Conservation (phyloP, 208 protist species). For the Crithidia brevicula region DNA sequence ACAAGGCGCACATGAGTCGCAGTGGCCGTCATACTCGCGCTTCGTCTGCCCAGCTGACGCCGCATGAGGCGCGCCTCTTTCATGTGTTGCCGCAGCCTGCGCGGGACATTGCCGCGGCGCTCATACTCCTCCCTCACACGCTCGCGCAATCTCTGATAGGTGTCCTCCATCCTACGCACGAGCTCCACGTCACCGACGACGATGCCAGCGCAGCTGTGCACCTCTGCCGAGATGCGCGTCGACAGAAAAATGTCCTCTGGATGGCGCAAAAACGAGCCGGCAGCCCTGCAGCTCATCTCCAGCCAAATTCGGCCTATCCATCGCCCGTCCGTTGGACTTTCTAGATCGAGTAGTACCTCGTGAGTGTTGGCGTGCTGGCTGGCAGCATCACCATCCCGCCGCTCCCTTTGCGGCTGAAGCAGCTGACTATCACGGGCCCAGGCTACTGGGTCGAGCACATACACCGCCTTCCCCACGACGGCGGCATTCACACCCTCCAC, state of each 20-base stretch:
- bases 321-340: constrained; percentile 13
- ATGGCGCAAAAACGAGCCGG: background rate
- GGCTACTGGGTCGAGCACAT: constrained; percentile 1
- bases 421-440: too few species aligned
- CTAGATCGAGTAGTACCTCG: constrained; percentile 27
- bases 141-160: constrained; percentile 18
- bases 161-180: constrained; percentile 11
- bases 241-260: constrained; percentile 12
- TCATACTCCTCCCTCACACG: constrained; percentile 10
- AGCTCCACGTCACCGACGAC: constrained; percentile 18
- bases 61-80: constrained; percentile 22
- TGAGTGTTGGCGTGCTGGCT: background rate
- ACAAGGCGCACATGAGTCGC: background rate
- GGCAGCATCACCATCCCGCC: background rate
- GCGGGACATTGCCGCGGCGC: constrained; percentile 14
- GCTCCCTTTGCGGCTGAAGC: background rate
- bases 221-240: background rate
- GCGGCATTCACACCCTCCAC: background rate
- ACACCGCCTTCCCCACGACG: constrained; percentile 15
- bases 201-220: constrained; percentile 22
- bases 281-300: background rate
- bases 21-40: background rate
- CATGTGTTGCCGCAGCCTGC: constrained; percentile 25
- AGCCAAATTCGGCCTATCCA: constrained; percentile 30
- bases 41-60: constrained; percentile 11